Base-by-base conservation (phyloP, 495 filamentous ascomycete genomes). In the Penicillium salamii region DNA sequence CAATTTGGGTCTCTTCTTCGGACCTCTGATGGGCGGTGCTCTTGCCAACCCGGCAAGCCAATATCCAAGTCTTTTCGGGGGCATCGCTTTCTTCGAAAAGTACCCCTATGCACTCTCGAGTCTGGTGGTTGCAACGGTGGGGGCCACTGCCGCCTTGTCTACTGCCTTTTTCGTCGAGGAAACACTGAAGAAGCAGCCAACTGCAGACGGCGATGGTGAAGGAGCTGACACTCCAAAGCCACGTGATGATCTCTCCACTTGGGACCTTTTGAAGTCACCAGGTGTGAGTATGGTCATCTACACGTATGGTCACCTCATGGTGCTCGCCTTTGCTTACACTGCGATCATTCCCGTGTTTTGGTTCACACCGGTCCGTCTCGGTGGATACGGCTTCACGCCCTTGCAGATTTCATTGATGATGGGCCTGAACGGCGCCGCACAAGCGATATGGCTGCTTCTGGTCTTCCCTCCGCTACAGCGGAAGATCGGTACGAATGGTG, bases 1-100 rank as follows among this genome's bases (percentile, higher is more conserved):
- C 19, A 88, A 89, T 55, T 2, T 88, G 15, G 86, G 86, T n/a
- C 80, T 88, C 19, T 79, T 87, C 53, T 29, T 86, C 4, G 86
- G 86, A 0, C 84, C 85, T 15, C 41, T 88, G 2, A 58, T 90
- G 38, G 85, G 67, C 54, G 85, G 85, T 41, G 69, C 68, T 5
- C 69, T 90, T 9, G 79, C 79, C n/a, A 73, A 79, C 39, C 85
- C 86, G 8, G 80, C 74, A 6, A 52, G 65, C 6, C 78, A 83
- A 56, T 86, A 78, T 42, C 77, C 79, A 1, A 45, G 64, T 4
- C 39, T 77, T 0, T 88, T 89, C 54, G 75, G 73, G 7, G 53
- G 57, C 18, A 60, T 79, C 11, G 46, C 46, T 1, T 85, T 88
- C 62, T 83, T 87, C 46, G 62, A 75, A 37, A 57, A 77, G 7